phyloP scores from a whole-genome alignment of 2,329 filamentous ascomycete species.

The Aspergillus pseudotamarii region DNA sequence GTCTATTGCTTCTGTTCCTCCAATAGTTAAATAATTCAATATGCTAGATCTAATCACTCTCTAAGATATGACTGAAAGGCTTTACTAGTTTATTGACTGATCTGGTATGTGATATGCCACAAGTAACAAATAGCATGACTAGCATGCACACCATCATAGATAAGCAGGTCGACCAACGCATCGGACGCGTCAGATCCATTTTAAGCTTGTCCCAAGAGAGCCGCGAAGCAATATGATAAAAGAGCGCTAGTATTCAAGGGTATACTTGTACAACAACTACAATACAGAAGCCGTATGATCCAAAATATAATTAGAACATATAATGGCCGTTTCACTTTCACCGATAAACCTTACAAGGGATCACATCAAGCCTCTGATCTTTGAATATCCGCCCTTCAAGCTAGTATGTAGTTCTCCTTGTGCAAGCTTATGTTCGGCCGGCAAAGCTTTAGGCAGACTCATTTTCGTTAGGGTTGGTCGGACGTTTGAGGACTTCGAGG shows the following conservation, averaged over 20 bases:
- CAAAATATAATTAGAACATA: constrained; percentile 5
- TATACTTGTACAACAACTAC: constrained; percentile 33
- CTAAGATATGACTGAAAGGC: neutral
- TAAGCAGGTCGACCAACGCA: neutral
- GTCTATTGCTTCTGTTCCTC: neutral
- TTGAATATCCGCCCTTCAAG: neutral
- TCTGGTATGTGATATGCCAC: constrained; percentile 1
- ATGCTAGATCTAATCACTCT: constrained; percentile 1
- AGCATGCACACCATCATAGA: neutral
- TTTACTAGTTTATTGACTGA: neutral
- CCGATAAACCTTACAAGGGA: constrained; percentile 1
- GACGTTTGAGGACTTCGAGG: constrained; percentile 40
- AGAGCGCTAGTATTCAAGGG: constrained; percentile 25
- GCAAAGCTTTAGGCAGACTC: constrained; percentile 17
- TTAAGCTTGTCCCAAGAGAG: neutral
- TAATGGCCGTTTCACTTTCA: constrained; percentile 1
- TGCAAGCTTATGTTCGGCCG: neutral
- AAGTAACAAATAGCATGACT: neutral
- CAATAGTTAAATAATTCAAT: neutral
- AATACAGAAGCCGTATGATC: constrained; percentile 21
- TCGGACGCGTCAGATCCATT: neutral
- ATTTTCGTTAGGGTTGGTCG: constrained; percentile 15
- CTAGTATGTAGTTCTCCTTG: neutral
- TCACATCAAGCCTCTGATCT: neutral
- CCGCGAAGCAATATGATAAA: neutral